Percentiles rank a stretch among this genome's conserved stretches.
phyloP scores from a whole-genome alignment of 164 flowering plant species.

The Berberis vulgaris region DNA sequence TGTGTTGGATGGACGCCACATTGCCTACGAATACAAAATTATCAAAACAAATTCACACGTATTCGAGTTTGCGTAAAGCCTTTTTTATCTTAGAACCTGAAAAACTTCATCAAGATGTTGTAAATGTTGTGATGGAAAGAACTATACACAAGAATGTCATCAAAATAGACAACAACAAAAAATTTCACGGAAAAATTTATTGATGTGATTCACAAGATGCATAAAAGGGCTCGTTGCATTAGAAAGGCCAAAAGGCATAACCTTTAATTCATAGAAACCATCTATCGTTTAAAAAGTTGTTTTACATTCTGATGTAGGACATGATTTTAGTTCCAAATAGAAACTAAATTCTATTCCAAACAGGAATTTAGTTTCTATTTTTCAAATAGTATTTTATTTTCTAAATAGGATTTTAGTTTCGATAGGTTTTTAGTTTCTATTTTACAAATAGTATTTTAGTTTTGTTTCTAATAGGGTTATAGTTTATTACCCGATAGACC shows the following conservation, averaged over 20 bases:
- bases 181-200: neutral
- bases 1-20: neutral
- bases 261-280: neutral
- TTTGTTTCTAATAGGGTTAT: no score
- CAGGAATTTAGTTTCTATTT: no score
- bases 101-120: slow-evolving; percentile 1
- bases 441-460: no score
- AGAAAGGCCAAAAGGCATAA: neutral
- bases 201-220: neutral
- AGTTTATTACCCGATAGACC: no score
- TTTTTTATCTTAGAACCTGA: neutral
- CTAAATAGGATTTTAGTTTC: no score
- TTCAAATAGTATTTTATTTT: no score
- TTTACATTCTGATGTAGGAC: no score
- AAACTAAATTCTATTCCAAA: no score
- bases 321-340: no score
- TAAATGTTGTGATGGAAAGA: neutral
- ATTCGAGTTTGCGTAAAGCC: neutral
- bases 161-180: slow-evolving; percentile 12
- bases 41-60: neutral
- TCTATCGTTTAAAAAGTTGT: neutral
- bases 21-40: neutral
- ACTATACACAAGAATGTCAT: slow-evolving; percentile 6
- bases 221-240: neutral
- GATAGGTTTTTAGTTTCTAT: no score